Percentiles rank a stretch among this genome's conserved stretches.
These are phyloP conservation scores for Bretschneidera sinensis DNA, from an alignment of 345 rosid genomes.

Conservation along the genomic window DNA sequence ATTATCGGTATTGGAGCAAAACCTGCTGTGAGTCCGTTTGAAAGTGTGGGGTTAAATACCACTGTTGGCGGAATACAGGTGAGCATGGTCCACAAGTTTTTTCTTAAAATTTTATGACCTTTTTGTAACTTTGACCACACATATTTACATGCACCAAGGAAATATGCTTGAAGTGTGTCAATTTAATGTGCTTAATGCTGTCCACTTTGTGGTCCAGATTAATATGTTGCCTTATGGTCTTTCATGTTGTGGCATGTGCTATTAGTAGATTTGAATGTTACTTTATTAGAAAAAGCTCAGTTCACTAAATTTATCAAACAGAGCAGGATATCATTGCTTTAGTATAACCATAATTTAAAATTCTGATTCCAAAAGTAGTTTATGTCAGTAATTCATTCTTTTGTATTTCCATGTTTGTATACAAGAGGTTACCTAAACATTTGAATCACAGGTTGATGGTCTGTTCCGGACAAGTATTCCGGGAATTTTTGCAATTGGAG, in stretches of 20 bases:
- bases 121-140: neutral
- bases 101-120: neutral
- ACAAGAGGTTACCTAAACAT: neutral
- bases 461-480: slow-evolving; percentile 70
- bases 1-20: slow-evolving; percentile 92
- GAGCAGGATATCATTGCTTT: no score
- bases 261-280: neutral
- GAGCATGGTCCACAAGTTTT: neutral
- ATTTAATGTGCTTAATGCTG: slow-evolving; percentile 1
- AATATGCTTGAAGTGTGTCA: neutral
- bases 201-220: neutral
- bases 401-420: neutral
- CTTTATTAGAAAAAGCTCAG: no score
- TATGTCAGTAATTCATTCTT: neutral
- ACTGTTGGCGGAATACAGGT: slow-evolving; percentile 90
- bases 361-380: neutral
- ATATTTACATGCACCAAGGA: neutral
- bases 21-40: slow-evolving; percentile 79
- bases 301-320: neutral
- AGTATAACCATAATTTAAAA: no score
- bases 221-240: no score
- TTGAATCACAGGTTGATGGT: slow-evolving; percentile 71
- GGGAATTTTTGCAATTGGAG: slow-evolving; percentile 97
- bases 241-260: neutral
- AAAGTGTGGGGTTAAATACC: slow-evolving; percentile 52